phyloP scores from a whole-genome alignment of 345 rosid genomes.

The Turnera subulata region DNA sequence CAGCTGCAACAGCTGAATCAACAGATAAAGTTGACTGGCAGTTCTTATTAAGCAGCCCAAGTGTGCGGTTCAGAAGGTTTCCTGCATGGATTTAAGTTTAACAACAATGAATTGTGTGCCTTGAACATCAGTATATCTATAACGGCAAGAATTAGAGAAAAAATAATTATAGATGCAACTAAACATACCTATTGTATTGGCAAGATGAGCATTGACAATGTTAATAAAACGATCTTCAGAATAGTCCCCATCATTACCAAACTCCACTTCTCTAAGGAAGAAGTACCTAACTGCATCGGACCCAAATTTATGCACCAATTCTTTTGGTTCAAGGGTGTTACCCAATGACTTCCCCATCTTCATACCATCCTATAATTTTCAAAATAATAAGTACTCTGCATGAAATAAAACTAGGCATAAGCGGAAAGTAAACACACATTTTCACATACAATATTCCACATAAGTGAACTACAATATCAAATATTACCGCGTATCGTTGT shows the following conservation, averaged over 20 bases:
- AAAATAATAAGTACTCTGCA: conserved; percentile 52
- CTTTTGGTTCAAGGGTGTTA: conserved; percentile 81
- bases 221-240: conserved; percentile 86
- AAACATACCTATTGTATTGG: conserved; percentile 77
- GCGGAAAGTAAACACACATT: neutral
- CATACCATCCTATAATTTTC: conserved; percentile 80
- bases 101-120: neutral
- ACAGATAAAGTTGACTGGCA: conserved; percentile 71
- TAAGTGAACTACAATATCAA: neutral
- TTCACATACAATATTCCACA: too few species aligned
- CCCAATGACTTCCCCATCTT: conserved; percentile 99
- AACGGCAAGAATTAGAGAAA: conserved; percentile 3
- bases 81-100: conserved; percentile 40
- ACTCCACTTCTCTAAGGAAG: conserved; percentile 85
- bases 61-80: conserved; percentile 90
- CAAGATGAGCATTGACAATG: conserved; percentile 90
- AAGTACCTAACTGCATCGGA: conserved; percentile 91
- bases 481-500: too few species aligned
- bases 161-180: neutral
- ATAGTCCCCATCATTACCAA: conserved; percentile 93
- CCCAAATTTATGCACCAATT: conserved; percentile 76
- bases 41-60: conserved; percentile 85
- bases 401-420: conserved; percentile 41
- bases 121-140: neutral
- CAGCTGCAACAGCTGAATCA: conserved; percentile 69